These are phyloP conservation scores for Candida vaughaniae DNA, from an alignment of 805 yeast genomes.

Conservation along the genomic window DNA sequence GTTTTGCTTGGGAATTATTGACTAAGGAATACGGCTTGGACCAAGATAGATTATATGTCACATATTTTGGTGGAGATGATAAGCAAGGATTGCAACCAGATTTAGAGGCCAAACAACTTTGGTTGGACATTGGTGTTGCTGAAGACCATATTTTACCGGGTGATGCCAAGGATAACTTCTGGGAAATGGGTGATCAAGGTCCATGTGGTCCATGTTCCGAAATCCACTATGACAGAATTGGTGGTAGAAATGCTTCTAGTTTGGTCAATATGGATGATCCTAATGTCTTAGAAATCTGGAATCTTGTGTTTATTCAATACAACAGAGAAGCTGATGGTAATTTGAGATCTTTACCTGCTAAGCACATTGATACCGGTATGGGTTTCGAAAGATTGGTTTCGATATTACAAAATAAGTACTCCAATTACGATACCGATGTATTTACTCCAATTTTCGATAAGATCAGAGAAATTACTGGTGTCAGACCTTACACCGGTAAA, in stretches of 20 bases:
- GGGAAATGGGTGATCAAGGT: conserved; percentile 99
- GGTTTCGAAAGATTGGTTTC: conserved; percentile 98
- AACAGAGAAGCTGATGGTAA: conserved; percentile 89
- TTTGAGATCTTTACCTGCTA: conserved; percentile 81
- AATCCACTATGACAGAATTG: conserved; percentile 95
- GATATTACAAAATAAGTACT: conserved; percentile 82
- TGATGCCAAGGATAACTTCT: conserved; percentile 84
- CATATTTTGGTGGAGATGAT: conserved; percentile 94
- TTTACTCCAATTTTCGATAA: conserved; percentile 83
- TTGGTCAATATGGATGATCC: conserved; percentile 98
- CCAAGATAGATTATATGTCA: conserved; percentile 81
- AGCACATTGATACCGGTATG: conserved; percentile 98
- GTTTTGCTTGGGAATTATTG: conserved; percentile 86
- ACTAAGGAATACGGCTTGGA: conserved; percentile 82
- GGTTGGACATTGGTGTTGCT: conserved; percentile 85
- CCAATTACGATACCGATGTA: conserved; percentile 97
- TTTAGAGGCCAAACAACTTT: conserved; percentile 83
- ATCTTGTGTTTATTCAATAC: conserved; percentile 93
- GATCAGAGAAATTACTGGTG: conserved; percentile 92
- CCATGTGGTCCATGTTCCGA: conserved; percentile 99
- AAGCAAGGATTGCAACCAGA: conserved; percentile 85
- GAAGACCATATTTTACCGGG: conserved; percentile 96
- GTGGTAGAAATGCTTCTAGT: conserved; percentile 91
- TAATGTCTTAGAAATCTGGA: conserved; percentile 96
- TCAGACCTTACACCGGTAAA: conserved; percentile 85